Percentiles rank a stretch among this genome's conserved stretches.
Conservation (phyloP, 2,329 filamentous ascomycete genomes). For the Grosmannia serpens region DNA sequence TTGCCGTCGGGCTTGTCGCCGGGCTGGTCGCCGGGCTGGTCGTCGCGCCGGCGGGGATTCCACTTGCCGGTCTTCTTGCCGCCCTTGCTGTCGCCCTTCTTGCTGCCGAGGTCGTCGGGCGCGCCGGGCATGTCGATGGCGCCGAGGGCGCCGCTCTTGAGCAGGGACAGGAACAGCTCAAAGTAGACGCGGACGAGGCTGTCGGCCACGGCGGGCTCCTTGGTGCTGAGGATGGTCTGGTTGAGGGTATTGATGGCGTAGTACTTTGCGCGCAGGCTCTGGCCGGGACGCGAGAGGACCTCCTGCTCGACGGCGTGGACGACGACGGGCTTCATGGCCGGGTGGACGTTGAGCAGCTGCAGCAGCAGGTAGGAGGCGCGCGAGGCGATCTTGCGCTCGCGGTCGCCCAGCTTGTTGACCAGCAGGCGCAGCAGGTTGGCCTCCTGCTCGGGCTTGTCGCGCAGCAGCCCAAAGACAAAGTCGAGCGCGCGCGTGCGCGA, state of each 20-base stretch:
- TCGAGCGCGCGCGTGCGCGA: conserved; percentile 79
- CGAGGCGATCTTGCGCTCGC: conserved; percentile 89
- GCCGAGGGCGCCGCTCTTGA: conserved; percentile 49
- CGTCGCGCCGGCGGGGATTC: too few relatives aligned
- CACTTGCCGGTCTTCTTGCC: neutral
- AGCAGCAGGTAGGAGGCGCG: conserved; percentile 87
- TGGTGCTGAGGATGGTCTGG: conserved; percentile 82
- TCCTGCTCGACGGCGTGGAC: conserved; percentile 79
- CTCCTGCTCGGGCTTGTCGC: conserved; percentile 95
- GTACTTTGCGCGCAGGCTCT: conserved; percentile 82
- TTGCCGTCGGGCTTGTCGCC: conserved; percentile 12
- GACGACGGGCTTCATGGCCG: conserved; percentile 85
- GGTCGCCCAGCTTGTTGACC: conserved; percentile 94
- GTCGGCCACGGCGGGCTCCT: conserved; percentile 70
- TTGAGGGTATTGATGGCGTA: conserved; percentile 95
- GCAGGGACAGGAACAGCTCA: conserved; percentile 67
- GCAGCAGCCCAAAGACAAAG: conserved; percentile 82
- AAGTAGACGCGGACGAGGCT: conserved; percentile 87
- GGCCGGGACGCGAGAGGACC: conserved; percentile 73
- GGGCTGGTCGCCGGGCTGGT: neutral
- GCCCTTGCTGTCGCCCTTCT: neutral
- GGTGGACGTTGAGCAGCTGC: conserved; percentile 79
- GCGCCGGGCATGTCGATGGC: conserved; percentile 28
- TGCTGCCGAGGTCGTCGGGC: conserved; percentile 20
- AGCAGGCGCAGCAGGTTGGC: conserved; percentile 82